phyloP scores from a whole-genome alignment of 2,329 filamentous ascomycete genomes.

The Herpotrichia juniperi region DNA sequence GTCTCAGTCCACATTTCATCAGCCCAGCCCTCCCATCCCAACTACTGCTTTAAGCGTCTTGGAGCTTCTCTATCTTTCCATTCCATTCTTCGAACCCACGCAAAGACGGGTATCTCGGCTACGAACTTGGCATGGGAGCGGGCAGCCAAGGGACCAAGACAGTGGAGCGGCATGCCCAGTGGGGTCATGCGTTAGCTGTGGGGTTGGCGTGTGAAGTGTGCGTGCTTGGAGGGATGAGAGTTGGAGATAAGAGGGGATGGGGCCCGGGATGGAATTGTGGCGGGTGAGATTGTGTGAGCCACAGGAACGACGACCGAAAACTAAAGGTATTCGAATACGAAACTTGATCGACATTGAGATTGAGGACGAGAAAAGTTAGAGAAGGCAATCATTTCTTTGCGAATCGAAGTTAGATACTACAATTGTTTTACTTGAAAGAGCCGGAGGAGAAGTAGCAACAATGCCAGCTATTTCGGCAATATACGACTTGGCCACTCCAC shows the following conservation, averaged over 20 bases:
- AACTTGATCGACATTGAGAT: no score
- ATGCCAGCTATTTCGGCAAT: conserved; percentile 3
- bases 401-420: neutral
- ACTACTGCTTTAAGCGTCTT: no score
- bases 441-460: neutral
- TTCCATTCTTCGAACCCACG: neutral
- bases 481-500: no score
- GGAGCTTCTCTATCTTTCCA: neutral
- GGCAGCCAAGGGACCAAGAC: no score
- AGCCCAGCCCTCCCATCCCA: neutral
- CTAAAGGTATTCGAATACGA: no score
- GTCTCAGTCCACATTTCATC: neutral
- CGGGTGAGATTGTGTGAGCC: neutral
- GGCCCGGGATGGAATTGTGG: neutral
- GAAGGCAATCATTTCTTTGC: neutral
- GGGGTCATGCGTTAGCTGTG: no score
- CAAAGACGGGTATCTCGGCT: no score
- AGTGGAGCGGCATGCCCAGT: no score
- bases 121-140: no score
- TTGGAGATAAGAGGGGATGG: neutral
- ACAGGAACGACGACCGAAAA: neutral
- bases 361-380: no score
- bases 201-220: no score
- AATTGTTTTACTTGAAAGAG: neutral
- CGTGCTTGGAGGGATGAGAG: no score